Conservation (phyloP, 345 rosid genomes). For the Syzygium aqueum region DNA sequence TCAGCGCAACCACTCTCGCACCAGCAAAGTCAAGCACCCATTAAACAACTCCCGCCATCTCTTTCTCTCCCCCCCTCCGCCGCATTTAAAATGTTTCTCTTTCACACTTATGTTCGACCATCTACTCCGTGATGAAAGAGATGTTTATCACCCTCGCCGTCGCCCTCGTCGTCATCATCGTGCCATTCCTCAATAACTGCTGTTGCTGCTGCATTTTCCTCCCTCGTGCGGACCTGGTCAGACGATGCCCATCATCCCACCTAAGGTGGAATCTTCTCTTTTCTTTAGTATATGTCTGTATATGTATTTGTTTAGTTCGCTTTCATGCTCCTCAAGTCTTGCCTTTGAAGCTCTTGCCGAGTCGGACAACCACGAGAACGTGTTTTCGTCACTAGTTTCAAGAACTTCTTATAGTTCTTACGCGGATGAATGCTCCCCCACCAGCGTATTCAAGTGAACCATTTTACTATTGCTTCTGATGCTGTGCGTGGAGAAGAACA, state of each 20-base stretch:
- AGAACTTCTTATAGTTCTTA: background rate
- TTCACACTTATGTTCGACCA: background rate
- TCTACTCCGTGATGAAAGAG: background rate
- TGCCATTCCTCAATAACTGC: background rate
- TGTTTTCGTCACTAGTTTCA: background rate
- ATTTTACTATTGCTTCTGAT: background rate
- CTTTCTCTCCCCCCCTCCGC: background rate
- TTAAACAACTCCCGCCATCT: background rate
- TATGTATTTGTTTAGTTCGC: background rate
- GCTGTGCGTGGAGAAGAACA: background rate
- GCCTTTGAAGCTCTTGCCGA: background rate
- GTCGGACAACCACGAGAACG: background rate
- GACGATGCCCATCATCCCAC: background rate
- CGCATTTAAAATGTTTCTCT: background rate
- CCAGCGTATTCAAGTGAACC: background rate
- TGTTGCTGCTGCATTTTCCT: background rate
- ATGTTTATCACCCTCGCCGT: background rate
- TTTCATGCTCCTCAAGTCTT: background rate
- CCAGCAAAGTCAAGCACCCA: background rate
- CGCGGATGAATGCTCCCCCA: background rate
- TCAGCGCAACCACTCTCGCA: background rate
- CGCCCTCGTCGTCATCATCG: background rate
- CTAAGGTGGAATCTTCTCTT: background rate
- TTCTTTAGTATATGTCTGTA: background rate
- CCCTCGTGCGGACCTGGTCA: background rate